These are phyloP conservation scores for Fusarium virguliforme DNA, from an alignment of 2,329 filamentous ascomycete genomes.

Conservation along the genomic window DNA sequence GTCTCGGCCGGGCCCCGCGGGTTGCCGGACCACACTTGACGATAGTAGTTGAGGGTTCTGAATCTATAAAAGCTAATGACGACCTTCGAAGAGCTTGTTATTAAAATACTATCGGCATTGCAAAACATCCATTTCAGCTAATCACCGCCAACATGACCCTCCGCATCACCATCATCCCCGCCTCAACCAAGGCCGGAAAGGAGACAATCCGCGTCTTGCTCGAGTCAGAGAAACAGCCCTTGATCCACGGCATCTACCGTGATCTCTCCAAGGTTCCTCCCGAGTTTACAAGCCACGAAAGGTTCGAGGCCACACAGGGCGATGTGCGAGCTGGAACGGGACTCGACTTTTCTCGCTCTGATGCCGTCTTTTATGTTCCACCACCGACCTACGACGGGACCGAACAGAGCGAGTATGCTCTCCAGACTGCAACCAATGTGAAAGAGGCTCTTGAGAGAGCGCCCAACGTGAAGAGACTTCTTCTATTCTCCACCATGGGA, in stretches of 20 bases:
- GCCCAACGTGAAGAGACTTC: conserved; percentile 35
- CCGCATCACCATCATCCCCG: conserved; percentile 55
- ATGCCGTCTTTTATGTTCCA: conserved; percentile 56
- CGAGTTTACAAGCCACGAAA: conserved; percentile 50
- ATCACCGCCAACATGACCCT: conserved; percentile 45
- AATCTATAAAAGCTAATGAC: background rate
- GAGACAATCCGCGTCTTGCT: conserved; percentile 53
- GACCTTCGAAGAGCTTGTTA: too few species aligned
- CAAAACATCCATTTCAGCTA: background rate
- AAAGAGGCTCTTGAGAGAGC: conserved; percentile 43
- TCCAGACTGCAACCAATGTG: conserved; percentile 34
- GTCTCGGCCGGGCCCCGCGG: conserved; percentile 6
- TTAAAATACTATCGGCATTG: background rate
- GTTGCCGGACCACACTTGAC: background rate
- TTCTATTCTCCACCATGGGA: conserved; percentile 53
- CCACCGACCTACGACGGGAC: conserved; percentile 51
- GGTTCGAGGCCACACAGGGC: conserved; percentile 53
- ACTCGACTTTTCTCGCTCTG: conserved; percentile 52
- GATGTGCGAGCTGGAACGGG: conserved; percentile 50
- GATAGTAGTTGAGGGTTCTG: background rate
- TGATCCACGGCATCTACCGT: conserved; percentile 53
- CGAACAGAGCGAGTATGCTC: conserved; percentile 48
- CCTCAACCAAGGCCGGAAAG: conserved; percentile 54
- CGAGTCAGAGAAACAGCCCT: conserved; percentile 33
- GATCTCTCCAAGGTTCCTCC: conserved; percentile 51